These are phyloP conservation scores for Filobasidium floriforme DNA, from an alignment of 768 basidiomycete species.

Conservation along the genomic window DNA sequence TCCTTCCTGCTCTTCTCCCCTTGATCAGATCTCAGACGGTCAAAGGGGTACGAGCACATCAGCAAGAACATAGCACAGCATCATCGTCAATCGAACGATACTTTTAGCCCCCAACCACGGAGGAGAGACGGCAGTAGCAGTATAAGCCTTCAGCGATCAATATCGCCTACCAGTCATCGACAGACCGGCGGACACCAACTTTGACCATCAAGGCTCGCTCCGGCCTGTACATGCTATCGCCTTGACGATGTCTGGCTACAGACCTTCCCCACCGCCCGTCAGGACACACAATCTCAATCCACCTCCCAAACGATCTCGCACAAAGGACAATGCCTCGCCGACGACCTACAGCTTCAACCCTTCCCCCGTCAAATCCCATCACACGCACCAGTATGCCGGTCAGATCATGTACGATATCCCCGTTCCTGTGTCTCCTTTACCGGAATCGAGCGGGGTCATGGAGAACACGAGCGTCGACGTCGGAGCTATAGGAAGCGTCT, in stretches of 20 bases:
- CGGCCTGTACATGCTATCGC: neutral
- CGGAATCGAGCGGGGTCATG: neutral
- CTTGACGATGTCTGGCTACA: neutral
- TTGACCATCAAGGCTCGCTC: neutral
- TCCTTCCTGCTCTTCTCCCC: too few relatives aligned
- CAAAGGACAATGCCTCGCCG: neutral
- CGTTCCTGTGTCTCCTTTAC: constrained; percentile 2
- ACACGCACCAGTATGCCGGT: neutral
- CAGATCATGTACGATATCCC: constrained; percentile 18
- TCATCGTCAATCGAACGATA: too few relatives aligned
- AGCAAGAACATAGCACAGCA: too few relatives aligned
- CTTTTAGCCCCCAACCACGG: too few relatives aligned
- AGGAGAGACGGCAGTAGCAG: too few relatives aligned
- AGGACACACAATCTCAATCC: neutral
- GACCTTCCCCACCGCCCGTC: neutral
- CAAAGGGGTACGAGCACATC: too few relatives aligned
- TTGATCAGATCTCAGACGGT: too few relatives aligned
- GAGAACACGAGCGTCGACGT: neutral
- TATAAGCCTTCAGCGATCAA: too few relatives aligned
- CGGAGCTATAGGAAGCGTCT: neutral
- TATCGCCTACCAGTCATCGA: neutral
- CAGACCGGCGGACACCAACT: too few relatives aligned
- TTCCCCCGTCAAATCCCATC: constrained; percentile 1
- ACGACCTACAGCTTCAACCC: constrained; percentile 3
- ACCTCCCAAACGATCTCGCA: neutral